Conservation (phyloP, 176 grass and related monocot genomes). For the Stipa capillata region DNA sequence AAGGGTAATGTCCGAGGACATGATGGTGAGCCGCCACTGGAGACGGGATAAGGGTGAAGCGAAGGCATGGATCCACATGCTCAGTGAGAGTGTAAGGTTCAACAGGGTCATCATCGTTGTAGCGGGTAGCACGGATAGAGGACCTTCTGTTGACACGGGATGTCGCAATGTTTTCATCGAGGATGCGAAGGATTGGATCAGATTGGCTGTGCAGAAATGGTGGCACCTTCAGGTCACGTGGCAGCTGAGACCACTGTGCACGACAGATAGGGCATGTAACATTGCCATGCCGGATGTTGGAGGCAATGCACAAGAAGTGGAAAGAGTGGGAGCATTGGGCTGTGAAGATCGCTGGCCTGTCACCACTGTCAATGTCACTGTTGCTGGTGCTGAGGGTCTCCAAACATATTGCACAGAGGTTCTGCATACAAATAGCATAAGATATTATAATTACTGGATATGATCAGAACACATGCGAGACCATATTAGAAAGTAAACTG, state of each 20-base stretch:
- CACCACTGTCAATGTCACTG: background rate
- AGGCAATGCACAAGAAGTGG: constrained; percentile 84
- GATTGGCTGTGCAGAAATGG: constrained; percentile 52
- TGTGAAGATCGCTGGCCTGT: constrained; percentile 50
- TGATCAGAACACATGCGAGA: background rate
- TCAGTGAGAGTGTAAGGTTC: constrained; percentile 38
- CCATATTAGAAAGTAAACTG: background rate
- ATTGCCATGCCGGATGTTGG: constrained; percentile 86
- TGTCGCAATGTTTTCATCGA: constrained; percentile 81
- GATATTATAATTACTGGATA: background rate
- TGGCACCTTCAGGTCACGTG: constrained; percentile 56
- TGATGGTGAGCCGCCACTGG: constrained; percentile 27
- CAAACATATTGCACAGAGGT: constrained; percentile 83
- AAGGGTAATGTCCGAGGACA: constrained; percentile 30
- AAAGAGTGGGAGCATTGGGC: constrained; percentile 82
- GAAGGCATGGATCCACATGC: constrained; percentile 48
- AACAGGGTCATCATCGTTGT: constrained; percentile 85
- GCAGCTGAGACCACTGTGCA: constrained; percentile 85
- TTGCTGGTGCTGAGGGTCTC: constrained; percentile 45
- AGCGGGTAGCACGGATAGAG: constrained; percentile 55
- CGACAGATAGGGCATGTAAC: constrained; percentile 88
- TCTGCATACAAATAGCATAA: constrained; percentile 40
- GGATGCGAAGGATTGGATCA: constrained; percentile 84
- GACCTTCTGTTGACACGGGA: constrained; percentile 88
- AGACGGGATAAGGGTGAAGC: constrained; percentile 47